A percentile compares a stretch with the other conserved stretches of the same genome.
Conservation (phyloP, 179 eudicot genomes). For the Heliamphora pulchella region DNA sequence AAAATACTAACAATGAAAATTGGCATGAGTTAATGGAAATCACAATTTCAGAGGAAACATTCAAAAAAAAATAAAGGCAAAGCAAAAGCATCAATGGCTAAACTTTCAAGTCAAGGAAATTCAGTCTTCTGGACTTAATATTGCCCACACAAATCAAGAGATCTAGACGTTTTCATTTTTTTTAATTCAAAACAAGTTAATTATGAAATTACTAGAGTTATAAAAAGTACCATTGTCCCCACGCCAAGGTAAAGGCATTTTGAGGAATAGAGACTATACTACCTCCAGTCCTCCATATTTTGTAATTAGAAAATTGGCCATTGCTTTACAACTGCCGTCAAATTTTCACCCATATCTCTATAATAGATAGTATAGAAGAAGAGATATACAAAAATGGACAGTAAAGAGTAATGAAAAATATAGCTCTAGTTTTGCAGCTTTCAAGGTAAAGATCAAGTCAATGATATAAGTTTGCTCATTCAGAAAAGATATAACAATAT, state of each 20-base stretch:
- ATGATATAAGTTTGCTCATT: neutral
- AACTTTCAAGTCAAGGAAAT: neutral
- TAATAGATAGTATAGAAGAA: neutral
- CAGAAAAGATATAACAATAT: neutral
- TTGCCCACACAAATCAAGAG: neutral
- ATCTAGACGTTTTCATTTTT: no score
- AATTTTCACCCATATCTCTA: neutral
- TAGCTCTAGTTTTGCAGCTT: neutral
- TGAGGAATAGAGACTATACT: neutral
- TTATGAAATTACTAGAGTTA: neutral
- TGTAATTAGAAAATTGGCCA: neutral
- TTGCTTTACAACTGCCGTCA: constrained; percentile 3
- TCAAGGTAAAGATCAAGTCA: constrained; percentile 10
- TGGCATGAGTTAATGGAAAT: neutral
- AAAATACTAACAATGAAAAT: neutral
- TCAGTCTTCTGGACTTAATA: neutral
- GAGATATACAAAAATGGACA: no score
- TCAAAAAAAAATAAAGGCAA: neutral
- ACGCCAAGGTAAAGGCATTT: neutral
- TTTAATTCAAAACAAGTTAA: neutral
- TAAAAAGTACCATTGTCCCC: neutral
- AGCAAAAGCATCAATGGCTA: neutral
- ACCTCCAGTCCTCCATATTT: constrained; percentile 2
- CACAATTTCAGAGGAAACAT: constrained; percentile 1
- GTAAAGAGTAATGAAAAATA: neutral